Evolutionary conservation across 306 rosid genomes (phyloP), one percentile per base, ranked within the genome.

Genomic region (Fagus crenata): DNA sequence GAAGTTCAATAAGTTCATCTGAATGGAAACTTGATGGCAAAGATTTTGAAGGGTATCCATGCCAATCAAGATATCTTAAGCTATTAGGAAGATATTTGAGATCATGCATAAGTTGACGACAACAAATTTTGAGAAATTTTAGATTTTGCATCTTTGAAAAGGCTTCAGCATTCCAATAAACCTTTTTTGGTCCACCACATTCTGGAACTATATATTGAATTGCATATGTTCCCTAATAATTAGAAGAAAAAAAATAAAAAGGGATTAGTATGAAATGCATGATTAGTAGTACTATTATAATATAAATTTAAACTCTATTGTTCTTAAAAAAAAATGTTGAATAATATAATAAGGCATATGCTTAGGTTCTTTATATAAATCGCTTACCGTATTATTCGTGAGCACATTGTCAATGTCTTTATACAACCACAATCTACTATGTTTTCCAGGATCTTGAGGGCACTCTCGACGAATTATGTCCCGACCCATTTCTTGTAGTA

Each of bases 181-280:
- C 0, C 36, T 13, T 4, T 35, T 35, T 41, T 7, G n/a, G 35
- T 41, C 59, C 41, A 65, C 37, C 6, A 42, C 4, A 1, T 4
- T 85, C 65, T 3, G 81, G 14, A 8, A 18, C 1, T 53, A 81
- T 85, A 12, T 84, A 84, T 72, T 78, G 68, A 76, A 81, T 36
- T 43, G 49, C 58, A 53, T 5, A 2, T 51, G 75, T 81, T 40
- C 84, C 84, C 84, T 85, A 22, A 9, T 14, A 73, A 49, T 15
- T 61, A 81, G 33, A 56, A 72, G 13, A 14, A 75, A 17, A 33
- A 64, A 35, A n/a, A 71, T 18, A 53, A 36, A 13, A 51, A 7
- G 8, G 14, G 4, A 51, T 11, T 9, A 14, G n/a, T 54, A 13
- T 12, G n/a, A 6, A 54, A 54, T 4, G 7, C 17, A 3, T 13